Percentiles rank a stretch among this genome's conserved stretches.
These are phyloP conservation scores for Kernera saxatilis DNA, from an alignment of 345 rosid species.

Conservation along the genomic window DNA sequence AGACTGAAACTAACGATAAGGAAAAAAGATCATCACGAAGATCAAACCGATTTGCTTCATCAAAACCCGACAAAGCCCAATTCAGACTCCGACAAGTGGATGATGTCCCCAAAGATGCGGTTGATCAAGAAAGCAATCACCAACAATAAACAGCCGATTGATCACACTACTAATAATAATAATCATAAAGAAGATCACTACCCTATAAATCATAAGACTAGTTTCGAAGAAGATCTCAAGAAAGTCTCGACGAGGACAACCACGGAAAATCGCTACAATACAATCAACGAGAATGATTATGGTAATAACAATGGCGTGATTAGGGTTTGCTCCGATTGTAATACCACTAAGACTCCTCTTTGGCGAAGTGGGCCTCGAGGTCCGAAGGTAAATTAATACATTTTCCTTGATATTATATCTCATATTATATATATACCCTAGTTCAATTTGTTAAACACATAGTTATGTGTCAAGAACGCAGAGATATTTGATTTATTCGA, in stretches of 20 bases:
- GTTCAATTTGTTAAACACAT: background rate
- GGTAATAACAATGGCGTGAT: conserved; percentile 29
- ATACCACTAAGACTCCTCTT: conserved; percentile 94
- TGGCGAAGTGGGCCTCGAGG: conserved; percentile 98
- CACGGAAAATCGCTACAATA: conserved; percentile 10
- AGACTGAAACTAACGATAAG: conserved; percentile 34
- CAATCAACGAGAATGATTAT: conserved; percentile 22
- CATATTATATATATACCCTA: background rate
- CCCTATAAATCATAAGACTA: conserved; percentile 17
- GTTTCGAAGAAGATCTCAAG: conserved; percentile 15
- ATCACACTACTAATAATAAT: conserved; percentile 1
- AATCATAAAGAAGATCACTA: background rate
- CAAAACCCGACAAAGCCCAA: conserved; percentile 36
- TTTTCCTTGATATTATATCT: background rate
- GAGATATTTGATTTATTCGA: background rate
- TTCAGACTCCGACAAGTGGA: conserved; percentile 54
- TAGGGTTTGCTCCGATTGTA: conserved; percentile 74
- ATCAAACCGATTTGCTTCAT: conserved; percentile 32
- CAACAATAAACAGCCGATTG: conserved; percentile 11
- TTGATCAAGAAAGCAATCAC: conserved; percentile 70
- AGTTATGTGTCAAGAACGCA: background rate
- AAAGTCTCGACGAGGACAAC: conserved; percentile 15
- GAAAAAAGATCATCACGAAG: conserved; percentile 30
- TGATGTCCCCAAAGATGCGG: conserved; percentile 87
- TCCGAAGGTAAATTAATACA: conserved; percentile 61